Percentiles rank a stretch among this genome's conserved stretches.
phyloP scores from a whole-genome alignment of 805 yeast genomes.

The Isabelozyma rhagii region DNA sequence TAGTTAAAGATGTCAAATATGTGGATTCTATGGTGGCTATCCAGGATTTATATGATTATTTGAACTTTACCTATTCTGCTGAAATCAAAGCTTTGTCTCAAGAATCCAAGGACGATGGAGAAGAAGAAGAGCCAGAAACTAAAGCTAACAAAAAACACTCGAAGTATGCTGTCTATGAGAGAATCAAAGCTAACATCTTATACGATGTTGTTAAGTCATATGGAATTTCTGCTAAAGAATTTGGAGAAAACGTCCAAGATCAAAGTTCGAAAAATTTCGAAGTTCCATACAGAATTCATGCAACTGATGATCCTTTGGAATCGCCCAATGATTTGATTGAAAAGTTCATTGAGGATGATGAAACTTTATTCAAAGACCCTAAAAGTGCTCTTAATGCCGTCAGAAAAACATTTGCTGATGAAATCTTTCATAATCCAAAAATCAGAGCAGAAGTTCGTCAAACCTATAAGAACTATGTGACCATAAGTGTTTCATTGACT shows the following conservation, averaged over 20 bases:
- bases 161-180: constrained; percentile 61
- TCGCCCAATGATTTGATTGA: constrained; percentile 62
- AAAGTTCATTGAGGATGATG: constrained; percentile 41
- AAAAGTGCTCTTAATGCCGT: constrained; percentile 70
- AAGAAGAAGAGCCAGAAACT: constrained; percentile 15
- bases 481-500: constrained; percentile 71
- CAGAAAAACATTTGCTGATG: constrained; percentile 72
- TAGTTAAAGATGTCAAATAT: constrained; percentile 50
- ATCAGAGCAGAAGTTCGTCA: constrained; percentile 67
- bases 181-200: constrained; percentile 61
- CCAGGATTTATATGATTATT: constrained; percentile 83
- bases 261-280: constrained; percentile 49
- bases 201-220: constrained; percentile 64
- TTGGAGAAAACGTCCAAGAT: constrained; percentile 75
- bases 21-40: constrained; percentile 70
- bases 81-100: constrained; percentile 48
- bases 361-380: constrained; percentile 51
- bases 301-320: constrained; percentile 63
- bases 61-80: constrained; percentile 68
- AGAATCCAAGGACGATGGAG: constrained; percentile 31
- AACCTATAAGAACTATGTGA: constrained; percentile 61
- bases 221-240: constrained; percentile 76
- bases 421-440: constrained; percentile 75
- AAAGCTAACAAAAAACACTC: constrained; percentile 48
- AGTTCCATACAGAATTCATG: constrained; percentile 56